These are phyloP conservation scores for Iodosphaeria phyllophila DNA, from an alignment of 2,329 filamentous ascomycete species.

Conservation along the genomic window DNA sequence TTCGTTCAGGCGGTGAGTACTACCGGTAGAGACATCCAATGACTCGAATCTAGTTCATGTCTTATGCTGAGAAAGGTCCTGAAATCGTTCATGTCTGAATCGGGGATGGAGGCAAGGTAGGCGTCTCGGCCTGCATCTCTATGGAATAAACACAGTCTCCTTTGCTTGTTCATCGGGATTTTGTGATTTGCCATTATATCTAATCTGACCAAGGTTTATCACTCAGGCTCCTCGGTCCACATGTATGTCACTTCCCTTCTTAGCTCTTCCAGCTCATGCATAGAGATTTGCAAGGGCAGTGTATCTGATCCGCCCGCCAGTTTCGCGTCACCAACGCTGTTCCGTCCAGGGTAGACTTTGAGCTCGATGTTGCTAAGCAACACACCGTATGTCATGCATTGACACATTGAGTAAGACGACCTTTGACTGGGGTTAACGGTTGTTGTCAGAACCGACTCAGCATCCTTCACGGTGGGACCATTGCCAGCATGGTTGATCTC, in stretches of 20 bases:
- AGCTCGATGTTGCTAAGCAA: slow-evolving; percentile 54
- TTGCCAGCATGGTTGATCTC: slow-evolving; percentile 56
- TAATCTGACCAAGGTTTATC: no score
- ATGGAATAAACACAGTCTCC: no score
- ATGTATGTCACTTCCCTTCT: slow-evolving; percentile 13
- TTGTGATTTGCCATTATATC: not conserved
- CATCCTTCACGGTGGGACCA: slow-evolving; percentile 61
- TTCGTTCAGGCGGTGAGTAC: slow-evolving; percentile 14
- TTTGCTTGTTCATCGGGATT: not conserved
- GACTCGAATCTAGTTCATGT: slow-evolving; percentile 4
- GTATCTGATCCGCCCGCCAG: no score
- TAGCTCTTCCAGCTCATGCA: not conserved
- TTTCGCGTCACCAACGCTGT: slow-evolving; percentile 46
- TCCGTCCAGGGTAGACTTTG: slow-evolving; percentile 54
- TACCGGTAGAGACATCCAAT: no score
- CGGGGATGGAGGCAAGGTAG: slow-evolving; percentile 76
- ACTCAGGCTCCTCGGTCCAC: slow-evolving; percentile 21
- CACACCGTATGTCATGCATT: slow-evolving; percentile 39
- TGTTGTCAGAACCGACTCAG: slow-evolving; percentile 49
- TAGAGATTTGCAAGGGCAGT: slow-evolving; percentile 1
- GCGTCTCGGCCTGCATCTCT: no score
- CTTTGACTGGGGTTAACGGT: slow-evolving; percentile 2
- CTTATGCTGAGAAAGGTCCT: slow-evolving; percentile 39
- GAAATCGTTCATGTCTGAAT: slow-evolving; percentile 70
- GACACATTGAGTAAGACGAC: not conserved